These are phyloP conservation scores for Pezicula neosporulosa DNA, from an alignment of 2,329 filamentous ascomycete genomes.

Conservation along the genomic window DNA sequence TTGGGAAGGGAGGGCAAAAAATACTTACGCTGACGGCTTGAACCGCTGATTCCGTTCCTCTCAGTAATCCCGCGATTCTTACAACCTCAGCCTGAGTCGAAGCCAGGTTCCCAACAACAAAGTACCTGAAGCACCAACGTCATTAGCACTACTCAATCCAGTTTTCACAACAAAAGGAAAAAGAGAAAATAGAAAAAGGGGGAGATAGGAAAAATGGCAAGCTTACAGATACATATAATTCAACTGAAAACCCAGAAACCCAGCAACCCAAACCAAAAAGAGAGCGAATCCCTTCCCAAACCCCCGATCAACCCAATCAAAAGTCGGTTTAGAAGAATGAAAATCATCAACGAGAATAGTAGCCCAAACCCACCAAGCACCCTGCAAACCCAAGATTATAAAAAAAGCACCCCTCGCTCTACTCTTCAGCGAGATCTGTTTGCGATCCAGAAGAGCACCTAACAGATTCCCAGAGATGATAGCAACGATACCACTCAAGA, in stretches of 20 bases:
- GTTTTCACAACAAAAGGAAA: too few relatives aligned
- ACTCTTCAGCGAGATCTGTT: constrained; percentile 17
- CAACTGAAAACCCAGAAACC: constrained; percentile 71
- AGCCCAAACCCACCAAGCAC: constrained; percentile 71
- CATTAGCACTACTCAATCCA: neutral
- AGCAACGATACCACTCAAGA: constrained; percentile 65
- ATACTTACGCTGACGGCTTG: constrained; percentile 60
- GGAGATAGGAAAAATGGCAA: too few relatives aligned
- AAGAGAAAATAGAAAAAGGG: too few relatives aligned
- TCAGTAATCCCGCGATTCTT: constrained; percentile 62
- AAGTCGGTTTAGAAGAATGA: constrained; percentile 50
- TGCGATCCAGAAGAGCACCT: constrained; percentile 36
- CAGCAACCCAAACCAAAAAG: constrained; percentile 63
- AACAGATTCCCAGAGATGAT: constrained; percentile 63
- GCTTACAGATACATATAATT: constrained; percentile 70
- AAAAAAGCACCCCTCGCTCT: constrained; percentile 22
- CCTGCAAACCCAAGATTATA: constrained; percentile 44
- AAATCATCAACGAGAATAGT: constrained; percentile 63
- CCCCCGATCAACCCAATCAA: constrained; percentile 61
- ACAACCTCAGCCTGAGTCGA: constrained; percentile 60
- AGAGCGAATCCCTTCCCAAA: constrained; percentile 66
- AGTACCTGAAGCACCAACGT: constrained; percentile 48
- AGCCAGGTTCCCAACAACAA: constrained; percentile 65
- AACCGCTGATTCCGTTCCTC: constrained; percentile 69
- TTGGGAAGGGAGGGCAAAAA: neutral